Percentiles rank a stretch among this genome's conserved stretches.
Conservation (phyloP, 1,284 basidiomycete species). For the Fomes fomentarius region DNA sequence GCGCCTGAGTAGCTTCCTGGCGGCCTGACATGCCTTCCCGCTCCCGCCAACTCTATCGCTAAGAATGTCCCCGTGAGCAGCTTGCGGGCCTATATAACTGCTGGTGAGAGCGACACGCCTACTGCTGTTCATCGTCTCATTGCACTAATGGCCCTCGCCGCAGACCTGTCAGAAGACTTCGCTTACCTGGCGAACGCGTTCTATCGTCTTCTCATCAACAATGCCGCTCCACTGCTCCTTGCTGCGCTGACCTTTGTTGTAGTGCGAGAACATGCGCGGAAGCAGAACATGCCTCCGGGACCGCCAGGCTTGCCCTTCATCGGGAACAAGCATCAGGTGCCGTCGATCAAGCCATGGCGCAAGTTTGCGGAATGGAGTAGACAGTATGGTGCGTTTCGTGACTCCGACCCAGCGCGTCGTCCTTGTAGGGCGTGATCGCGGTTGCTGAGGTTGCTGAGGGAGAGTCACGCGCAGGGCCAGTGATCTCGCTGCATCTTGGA, state of each 20-base stretch:
- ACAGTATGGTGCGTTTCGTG: conserved; percentile 42
- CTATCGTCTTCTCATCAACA: not conserved
- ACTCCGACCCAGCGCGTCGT: not conserved
- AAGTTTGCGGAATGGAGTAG: conserved; percentile 53
- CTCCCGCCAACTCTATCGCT: not conserved
- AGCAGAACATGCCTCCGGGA: conserved; percentile 45
- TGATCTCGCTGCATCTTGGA: conserved; percentile 57
- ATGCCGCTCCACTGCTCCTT: conserved; percentile 5
- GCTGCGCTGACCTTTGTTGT: not conserved
- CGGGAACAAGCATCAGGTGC: conserved; percentile 52
- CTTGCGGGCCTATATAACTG: conserved; percentile 4
- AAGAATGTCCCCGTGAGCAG: conserved; percentile 9
- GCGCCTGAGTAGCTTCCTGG: conserved; percentile 1
- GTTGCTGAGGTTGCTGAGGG: too few species aligned
- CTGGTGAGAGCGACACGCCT: not conserved
- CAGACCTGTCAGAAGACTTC: not conserved
- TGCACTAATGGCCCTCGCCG: not conserved
- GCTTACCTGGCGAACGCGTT: not conserved
- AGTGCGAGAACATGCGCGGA: conserved; percentile 15
- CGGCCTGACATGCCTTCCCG: not conserved
- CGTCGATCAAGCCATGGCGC: conserved; percentile 50
- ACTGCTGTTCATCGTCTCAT: not conserved
- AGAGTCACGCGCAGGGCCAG: conserved; percentile 42
- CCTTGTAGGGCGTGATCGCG: too few species aligned
- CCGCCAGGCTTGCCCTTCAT: conserved; percentile 47